Percentiles rank a stretch among this genome's conserved stretches.
These are phyloP conservation scores for Carpinus fangiana DNA, from an alignment of 306 rosid genomes.

Conservation along the genomic window DNA sequence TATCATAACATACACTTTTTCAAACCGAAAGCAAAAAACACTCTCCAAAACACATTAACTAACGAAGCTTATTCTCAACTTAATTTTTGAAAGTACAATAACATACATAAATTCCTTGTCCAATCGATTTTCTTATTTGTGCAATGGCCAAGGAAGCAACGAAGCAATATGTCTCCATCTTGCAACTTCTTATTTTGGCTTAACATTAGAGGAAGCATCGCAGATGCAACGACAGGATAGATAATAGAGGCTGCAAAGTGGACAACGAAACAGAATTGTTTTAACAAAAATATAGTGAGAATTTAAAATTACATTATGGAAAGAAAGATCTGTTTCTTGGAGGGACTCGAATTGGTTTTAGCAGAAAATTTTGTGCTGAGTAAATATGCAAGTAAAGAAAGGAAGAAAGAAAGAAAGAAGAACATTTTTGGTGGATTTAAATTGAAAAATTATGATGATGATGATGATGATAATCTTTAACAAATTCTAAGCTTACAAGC, in stretches of 20 bases:
- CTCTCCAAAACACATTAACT: too few relatives aligned
- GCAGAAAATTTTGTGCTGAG: neutral
- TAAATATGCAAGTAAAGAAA: neutral
- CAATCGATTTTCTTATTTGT: neutral
- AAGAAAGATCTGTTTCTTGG: neutral
- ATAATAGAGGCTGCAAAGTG: conserved; percentile 2
- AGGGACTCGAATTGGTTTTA: neutral
- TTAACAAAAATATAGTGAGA: neutral
- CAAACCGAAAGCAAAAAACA: too few relatives aligned
- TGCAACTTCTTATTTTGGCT: neutral
- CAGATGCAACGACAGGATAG: neutral
- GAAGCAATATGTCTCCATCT: neutral
- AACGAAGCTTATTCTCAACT: too few relatives aligned
- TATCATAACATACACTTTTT: too few relatives aligned
- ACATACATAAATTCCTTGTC: too few relatives aligned
- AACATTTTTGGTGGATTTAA: neutral
- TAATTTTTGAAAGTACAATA: too few relatives aligned
- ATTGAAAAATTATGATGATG: neutral
- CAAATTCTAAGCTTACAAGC: neutral
- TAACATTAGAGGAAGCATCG: neutral
- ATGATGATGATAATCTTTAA: neutral
- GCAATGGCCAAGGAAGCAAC: neutral
- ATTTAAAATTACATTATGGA: too few relatives aligned
- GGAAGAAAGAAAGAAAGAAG: neutral
- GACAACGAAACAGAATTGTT: neutral